These are phyloP conservation scores for Exophiala oligosperma DNA, from an alignment of 2,329 filamentous ascomycete species.

Conservation along the genomic window DNA sequence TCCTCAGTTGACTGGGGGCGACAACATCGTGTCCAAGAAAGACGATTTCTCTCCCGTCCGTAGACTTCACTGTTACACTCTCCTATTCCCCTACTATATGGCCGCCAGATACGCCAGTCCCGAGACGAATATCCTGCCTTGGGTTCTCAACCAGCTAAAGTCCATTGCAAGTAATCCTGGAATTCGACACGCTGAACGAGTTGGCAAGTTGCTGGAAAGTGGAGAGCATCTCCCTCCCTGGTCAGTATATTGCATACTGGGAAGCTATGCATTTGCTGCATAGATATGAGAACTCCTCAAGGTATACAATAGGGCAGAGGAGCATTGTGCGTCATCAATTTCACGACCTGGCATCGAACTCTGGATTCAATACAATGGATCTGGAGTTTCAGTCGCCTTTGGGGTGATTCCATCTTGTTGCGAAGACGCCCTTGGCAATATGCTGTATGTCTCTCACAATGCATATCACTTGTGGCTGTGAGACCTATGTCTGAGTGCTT, in stretches of 20 bases:
- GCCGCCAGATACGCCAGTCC: slow-evolving; percentile 22
- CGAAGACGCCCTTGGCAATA: too few species aligned
- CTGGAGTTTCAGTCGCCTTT: too few species aligned
- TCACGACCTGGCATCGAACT: too few species aligned
- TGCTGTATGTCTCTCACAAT: too few species aligned
- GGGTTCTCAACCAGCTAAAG: slow-evolving; percentile 24
- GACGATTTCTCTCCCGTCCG: slow-evolving; percentile 7
- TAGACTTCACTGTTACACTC: slow-evolving; percentile 24
- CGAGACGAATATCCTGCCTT: slow-evolving; percentile 15
- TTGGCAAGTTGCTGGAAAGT: slow-evolving; percentile 24
- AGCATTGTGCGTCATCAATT: neutral
- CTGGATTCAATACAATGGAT: too few species aligned
- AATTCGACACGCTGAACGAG: slow-evolving; percentile 21
- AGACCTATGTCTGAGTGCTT: too few species aligned
- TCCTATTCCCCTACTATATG: slow-evolving; percentile 30
- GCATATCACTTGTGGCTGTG: too few species aligned
- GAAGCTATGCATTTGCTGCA: slow-evolving; percentile 30
- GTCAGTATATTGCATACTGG: slow-evolving; percentile 30
- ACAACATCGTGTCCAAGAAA: neutral
- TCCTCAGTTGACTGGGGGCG: slow-evolving; percentile 32
- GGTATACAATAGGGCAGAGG: neutral
- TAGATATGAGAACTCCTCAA: neutral
- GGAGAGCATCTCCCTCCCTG: slow-evolving; percentile 17
- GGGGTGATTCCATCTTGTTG: slow-evolving; percentile 2
- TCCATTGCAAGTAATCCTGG: slow-evolving; percentile 15